These are phyloP conservation scores for Stevia rebaudiana DNA, from an alignment of 140 eudicot genomes.

Conservation along the genomic window DNA sequence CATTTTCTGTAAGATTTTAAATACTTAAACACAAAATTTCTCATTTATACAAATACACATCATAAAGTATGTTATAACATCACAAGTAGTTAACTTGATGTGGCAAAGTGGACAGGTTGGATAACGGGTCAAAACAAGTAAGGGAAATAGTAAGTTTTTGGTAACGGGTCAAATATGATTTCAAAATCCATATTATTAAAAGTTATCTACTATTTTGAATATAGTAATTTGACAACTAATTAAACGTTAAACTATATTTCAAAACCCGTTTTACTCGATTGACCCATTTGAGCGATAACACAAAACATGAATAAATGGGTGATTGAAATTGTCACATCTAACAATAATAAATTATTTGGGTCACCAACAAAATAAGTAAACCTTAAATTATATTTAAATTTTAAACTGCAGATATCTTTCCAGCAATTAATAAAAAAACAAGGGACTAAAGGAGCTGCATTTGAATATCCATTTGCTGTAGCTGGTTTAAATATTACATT, in stretches of 20 bases:
- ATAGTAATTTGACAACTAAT: background rate
- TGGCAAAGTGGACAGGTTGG: background rate
- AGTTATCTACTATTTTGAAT: background rate
- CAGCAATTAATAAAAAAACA: slow-evolving; percentile 64
- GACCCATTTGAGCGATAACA: too few species aligned
- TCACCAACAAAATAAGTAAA: background rate
- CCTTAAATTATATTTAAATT: background rate
- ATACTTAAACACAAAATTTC: slow-evolving; percentile 4
- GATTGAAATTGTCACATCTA: background rate
- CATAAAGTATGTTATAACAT: background rate
- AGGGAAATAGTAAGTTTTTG: background rate
- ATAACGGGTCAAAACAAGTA: background rate
- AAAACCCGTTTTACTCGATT: too few species aligned
- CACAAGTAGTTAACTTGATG: background rate
- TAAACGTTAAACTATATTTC: too few species aligned
- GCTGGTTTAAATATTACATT: slow-evolving; percentile 95
- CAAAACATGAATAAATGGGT: background rate
- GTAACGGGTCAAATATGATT: background rate
- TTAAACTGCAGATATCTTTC: slow-evolving; percentile 57
- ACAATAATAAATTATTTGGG: background rate
- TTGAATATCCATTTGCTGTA: slow-evolving; percentile 97
- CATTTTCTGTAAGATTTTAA: slow-evolving; percentile 61
- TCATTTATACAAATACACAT: slow-evolving; percentile 2
- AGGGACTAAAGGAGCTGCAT: slow-evolving; percentile 58
- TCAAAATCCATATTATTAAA: background rate